A percentile compares a stretch with the other conserved stretches of the same genome.
phyloP scores from a whole-genome alignment of 2,329 filamentous ascomycete species.

The Trichoderma sp. region DNA sequence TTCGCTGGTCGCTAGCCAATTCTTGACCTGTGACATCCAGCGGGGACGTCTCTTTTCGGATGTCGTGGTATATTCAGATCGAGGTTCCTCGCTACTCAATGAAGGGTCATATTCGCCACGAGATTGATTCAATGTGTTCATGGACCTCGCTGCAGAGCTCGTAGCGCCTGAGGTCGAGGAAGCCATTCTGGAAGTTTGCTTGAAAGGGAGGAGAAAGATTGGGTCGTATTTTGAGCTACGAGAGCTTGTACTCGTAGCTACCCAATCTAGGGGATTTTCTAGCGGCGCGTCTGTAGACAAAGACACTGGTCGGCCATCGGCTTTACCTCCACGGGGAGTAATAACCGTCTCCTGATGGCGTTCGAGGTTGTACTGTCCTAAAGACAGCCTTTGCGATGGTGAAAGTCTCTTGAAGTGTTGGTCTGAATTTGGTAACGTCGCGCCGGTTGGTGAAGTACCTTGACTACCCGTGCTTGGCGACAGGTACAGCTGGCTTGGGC shows the following conservation, averaged over 20 bases:
- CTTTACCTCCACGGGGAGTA: not conserved
- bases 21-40: slow-evolving; percentile 46
- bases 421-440: slow-evolving; percentile 10
- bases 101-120: slow-evolving; percentile 27
- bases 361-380: not conserved
- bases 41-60: slow-evolving; percentile 28
- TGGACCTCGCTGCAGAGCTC: not conserved
- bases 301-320: slow-evolving; percentile 3
- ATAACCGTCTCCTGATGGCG: not conserved
- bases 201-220: not conserved
- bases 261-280: slow-evolving; percentile 9
- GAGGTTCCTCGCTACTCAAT: slow-evolving; percentile 24
- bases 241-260: not conserved
- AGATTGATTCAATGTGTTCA: slow-evolving; percentile 22
- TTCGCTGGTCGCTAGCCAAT: slow-evolving; percentile 49
- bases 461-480: slow-evolving; percentile 1
- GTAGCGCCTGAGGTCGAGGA: not conserved
- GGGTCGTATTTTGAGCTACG: not conserved
- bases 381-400: not conserved
- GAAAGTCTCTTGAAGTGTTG: not conserved
- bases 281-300: not conserved
- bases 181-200: not conserved
- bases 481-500: not conserved
- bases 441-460: not conserved
- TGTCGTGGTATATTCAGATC: not conserved